A percentile compares a stretch with the other conserved stretches of the same genome.
Conservation (phyloP, 2,329 filamentous ascomycete genomes). For the Penicillium aurantiogriseum region DNA sequence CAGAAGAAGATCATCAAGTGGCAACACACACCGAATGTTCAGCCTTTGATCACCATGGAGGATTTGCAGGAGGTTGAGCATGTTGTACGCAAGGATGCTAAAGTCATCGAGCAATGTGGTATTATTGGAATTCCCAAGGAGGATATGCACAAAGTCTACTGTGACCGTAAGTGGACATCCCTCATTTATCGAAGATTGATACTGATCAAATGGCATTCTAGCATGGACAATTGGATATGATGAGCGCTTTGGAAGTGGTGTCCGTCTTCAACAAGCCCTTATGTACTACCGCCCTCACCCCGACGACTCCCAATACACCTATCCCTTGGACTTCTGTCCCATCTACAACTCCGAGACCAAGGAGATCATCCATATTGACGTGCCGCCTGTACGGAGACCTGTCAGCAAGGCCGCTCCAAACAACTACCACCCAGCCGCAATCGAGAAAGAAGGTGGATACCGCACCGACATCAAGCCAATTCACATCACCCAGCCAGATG, state of each 20-base stretch:
- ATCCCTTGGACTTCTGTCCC: conserved; percentile 88
- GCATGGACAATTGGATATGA: conserved; percentile 95
- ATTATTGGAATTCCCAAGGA: conserved; percentile 75
- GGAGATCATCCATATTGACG: conserved; percentile 77
- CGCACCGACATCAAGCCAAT: conserved; percentile 79
- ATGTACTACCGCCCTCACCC: conserved; percentile 91
- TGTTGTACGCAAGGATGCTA: conserved; percentile 71
- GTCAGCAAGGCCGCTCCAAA: conserved; percentile 69
- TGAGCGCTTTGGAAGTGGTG: conserved; percentile 75
- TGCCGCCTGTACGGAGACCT: conserved; percentile 73
- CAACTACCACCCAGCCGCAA: conserved; percentile 74
- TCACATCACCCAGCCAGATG: conserved; percentile 83
- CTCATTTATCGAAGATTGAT: not conserved
- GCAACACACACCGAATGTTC: conserved; percentile 71
- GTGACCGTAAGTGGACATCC: conserved; percentile 62
- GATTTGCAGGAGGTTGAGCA: conserved; percentile 79
- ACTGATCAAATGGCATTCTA: conserved; percentile 28
- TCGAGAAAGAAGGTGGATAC: conserved; percentile 73
- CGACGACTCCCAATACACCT: conserved; percentile 88
- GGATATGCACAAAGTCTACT: conserved; percentile 95
- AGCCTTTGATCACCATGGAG: conserved; percentile 90
- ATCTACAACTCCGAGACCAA: conserved; percentile 81
- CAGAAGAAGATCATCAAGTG: conserved; percentile 68
- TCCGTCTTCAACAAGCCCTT: conserved; percentile 83
- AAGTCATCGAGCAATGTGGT: conserved; percentile 86